Evolutionary conservation across 75 land plant genomes (phyloP).

Genomic region (Azolla pinnata): DNA sequence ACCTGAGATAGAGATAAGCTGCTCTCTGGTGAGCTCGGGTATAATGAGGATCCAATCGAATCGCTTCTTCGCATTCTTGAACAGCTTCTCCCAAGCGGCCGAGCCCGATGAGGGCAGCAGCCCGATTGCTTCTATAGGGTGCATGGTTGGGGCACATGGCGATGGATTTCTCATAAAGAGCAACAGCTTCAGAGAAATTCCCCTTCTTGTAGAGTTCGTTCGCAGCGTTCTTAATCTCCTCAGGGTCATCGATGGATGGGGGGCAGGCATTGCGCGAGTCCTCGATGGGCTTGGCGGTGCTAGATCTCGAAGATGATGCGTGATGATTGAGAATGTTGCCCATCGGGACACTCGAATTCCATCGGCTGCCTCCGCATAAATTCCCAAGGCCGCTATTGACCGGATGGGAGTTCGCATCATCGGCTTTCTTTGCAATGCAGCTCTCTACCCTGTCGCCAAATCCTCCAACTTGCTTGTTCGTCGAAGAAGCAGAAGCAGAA

Average conservation of each 20-base stretch:
- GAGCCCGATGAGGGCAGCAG: constrained; percentile 68
- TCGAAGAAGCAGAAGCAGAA: too few relatives aligned
- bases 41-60: constrained; percentile 55
- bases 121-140: constrained; percentile 58
- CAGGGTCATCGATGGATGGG: constrained; percentile 42
- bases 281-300: neutral
- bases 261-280: constrained; percentile 3
- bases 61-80: constrained; percentile 69
- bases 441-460: neutral
- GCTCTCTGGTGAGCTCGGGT: constrained; percentile 26
- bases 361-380: too few relatives aligned
- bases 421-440: neutral
- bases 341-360: neutral
- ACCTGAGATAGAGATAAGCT: constrained; percentile 3
- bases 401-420: neutral
- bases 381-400: neutral
- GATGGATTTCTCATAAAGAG: constrained; percentile 68
- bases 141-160: constrained; percentile 57
- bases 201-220: constrained; percentile 77
- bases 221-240: constrained; percentile 68
- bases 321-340: neutral
- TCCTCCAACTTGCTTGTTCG: neutral
- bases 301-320: neutral
- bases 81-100: constrained; percentile 67
- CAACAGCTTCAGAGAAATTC: constrained; percentile 56